Evolutionary conservation across 1,284 basidiomycete genomes (phyloP).

Genomic region (Agaricales sp.): DNA sequence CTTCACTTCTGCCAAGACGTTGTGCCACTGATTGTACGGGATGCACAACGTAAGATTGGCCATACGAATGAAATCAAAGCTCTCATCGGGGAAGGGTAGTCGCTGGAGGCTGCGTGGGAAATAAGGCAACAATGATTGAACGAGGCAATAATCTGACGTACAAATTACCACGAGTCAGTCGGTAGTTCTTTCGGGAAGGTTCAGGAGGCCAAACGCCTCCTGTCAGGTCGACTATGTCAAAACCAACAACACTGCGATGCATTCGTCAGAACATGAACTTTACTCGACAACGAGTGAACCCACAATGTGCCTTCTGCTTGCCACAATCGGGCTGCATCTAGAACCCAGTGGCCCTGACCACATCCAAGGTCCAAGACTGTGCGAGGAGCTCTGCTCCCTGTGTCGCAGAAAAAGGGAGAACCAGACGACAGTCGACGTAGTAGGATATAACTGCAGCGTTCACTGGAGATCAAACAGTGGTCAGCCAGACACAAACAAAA

Average conservation of each 20-base stretch:
- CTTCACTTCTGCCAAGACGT: slow-evolving; percentile 32
- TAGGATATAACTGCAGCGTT: neutral
- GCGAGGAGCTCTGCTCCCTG: neutral
- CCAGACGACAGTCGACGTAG: neutral
- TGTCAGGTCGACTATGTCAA: slow-evolving; percentile 8
- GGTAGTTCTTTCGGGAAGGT: slow-evolving; percentile 6
- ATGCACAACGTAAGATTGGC: neutral
- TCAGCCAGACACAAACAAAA: neutral
- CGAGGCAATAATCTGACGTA: slow-evolving; percentile 1
- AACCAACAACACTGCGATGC: slow-evolving; percentile 5
- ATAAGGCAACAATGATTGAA: neutral
- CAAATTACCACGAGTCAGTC: slow-evolving; percentile 10
- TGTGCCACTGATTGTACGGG: slow-evolving; percentile 28
- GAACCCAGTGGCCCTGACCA: slow-evolving; percentile 12
- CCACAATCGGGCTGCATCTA: slow-evolving; percentile 13
- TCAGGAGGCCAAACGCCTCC: slow-evolving; percentile 1
- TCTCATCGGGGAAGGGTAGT: neutral
- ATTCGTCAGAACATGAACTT: neutral
- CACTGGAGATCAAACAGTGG: neutral
- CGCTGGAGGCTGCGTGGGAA: neutral
- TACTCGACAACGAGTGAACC: neutral
- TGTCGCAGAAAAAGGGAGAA: neutral
- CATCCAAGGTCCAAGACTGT: slow-evolving; percentile 13
- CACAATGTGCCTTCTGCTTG: slow-evolving; percentile 12
- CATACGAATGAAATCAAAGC: neutral